Conservation (phyloP, 2,329 filamentous ascomycete species). For the Botrytis paeoniae region DNA sequence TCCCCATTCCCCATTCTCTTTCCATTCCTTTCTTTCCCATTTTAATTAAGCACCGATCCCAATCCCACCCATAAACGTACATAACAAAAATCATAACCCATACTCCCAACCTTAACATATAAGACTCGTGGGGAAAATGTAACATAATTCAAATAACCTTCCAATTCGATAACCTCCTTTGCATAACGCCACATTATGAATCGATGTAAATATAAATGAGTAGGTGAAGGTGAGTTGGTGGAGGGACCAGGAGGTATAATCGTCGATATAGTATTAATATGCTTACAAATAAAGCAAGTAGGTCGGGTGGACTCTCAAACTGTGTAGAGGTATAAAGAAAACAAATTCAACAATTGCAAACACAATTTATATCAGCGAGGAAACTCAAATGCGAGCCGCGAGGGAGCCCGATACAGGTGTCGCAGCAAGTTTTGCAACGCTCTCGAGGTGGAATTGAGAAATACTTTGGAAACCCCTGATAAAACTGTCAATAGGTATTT, state of each 20-base stretch:
- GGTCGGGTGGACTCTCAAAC: neutral
- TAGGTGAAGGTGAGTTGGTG: neutral
- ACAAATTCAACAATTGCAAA: neutral
- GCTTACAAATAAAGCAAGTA: neutral
- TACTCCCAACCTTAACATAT: constrained; percentile 1
- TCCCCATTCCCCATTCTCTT: neutral
- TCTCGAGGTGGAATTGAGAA: constrained; percentile 53
- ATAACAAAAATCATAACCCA: neutral
- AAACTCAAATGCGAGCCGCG: neutral
- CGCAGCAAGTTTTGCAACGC: constrained; percentile 25
- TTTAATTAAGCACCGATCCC: neutral
- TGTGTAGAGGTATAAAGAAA: neutral
- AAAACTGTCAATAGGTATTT: constrained; percentile 33
- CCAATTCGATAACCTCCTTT: neutral
- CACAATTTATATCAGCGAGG: neutral
- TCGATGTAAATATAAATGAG: neutral
- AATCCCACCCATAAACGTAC: neutral
- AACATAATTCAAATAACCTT: constrained; percentile 3
- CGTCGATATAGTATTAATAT: neutral
- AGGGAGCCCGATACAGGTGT: neutral
- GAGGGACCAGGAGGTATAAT: neutral
- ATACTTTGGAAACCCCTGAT: constrained; percentile 60
- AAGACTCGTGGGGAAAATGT: neutral
- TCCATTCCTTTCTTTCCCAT: neutral
- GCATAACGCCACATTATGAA: neutral